Conservation (phyloP, 371 early-diverging fungal genomes). For the Nematocida sp. region DNA sequence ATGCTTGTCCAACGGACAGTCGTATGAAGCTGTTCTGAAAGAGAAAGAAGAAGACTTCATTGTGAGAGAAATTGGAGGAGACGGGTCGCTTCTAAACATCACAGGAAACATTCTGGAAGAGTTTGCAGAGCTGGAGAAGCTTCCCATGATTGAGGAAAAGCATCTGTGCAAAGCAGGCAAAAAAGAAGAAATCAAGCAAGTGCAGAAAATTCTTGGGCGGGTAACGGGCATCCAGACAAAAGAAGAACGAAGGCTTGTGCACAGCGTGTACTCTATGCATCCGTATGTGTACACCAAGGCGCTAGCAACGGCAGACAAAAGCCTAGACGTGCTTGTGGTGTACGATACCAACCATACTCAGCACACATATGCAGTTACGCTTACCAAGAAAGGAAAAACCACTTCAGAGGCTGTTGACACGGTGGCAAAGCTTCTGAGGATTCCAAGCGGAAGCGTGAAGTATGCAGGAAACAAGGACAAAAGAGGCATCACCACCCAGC, state of each 20-base stretch:
- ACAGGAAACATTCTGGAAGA: not conserved
- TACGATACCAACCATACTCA: constrained; percentile 28
- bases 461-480: constrained; percentile 97
- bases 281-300: constrained; percentile 57
- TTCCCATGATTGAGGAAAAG: not conserved
- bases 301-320: constrained; percentile 15
- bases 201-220: not conserved
- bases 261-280: constrained; percentile 47
- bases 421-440: constrained; percentile 58
- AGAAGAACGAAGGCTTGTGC: constrained; percentile 52
- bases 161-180: not conserved
- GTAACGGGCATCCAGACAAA: constrained; percentile 35
- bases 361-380: constrained; percentile 47
- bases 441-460: constrained; percentile 65
- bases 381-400: constrained; percentile 57
- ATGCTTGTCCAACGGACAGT: constrained; percentile 16
- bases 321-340: constrained; percentile 7
- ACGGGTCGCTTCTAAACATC: not conserved
- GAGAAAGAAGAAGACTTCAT: constrained; percentile 59
- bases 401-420: constrained; percentile 51
- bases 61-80: constrained; percentile 53
- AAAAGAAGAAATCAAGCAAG: not conserved
- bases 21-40: constrained; percentile 26
- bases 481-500: constrained; percentile 82
- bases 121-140: not conserved